Evolutionary conservation across 345 rosid species (phyloP).

Genomic region (Litchi chinensis): DNA sequence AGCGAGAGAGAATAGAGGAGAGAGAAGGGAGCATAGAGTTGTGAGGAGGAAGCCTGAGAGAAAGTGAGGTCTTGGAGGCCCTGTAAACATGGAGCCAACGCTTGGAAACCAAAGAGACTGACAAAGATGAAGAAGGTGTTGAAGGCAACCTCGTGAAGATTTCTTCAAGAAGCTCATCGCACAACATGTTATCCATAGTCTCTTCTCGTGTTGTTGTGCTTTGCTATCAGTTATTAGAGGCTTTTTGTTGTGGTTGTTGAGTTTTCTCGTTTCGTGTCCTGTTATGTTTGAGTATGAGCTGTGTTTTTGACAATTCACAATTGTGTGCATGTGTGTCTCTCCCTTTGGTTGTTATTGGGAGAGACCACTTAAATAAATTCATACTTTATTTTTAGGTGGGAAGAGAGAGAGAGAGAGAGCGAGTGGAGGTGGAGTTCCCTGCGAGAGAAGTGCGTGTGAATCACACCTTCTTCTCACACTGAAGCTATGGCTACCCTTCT

Average conservation of each 20-base stretch:
- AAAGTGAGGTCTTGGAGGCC: slow-evolving; percentile 63
- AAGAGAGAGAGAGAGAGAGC: neutral
- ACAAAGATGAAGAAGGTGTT: slow-evolving; percentile 34
- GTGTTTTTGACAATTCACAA: slow-evolving; percentile 5
- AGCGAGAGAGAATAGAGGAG: slow-evolving; percentile 51
- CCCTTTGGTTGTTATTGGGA: neutral
- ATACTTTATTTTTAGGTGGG: too few relatives aligned
- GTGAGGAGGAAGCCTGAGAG: slow-evolving; percentile 47
- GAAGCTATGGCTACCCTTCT: neutral
- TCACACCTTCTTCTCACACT: slow-evolving; percentile 12
- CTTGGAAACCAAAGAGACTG: slow-evolving; percentile 76
- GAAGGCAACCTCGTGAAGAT: slow-evolving; percentile 58
- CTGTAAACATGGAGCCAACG: slow-evolving; percentile 91
- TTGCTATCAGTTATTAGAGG: neutral
- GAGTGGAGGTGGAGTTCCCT: neutral
- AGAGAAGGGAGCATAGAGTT: slow-evolving; percentile 42
- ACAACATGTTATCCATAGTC: slow-evolving; percentile 56
- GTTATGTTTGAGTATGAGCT: neutral
- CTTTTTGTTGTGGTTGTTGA: neutral
- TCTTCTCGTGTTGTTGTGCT: neutral
- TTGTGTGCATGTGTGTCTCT: neutral
- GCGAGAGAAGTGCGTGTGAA: slow-evolving; percentile 12
- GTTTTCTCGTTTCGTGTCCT: neutral
- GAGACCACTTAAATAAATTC: neutral
- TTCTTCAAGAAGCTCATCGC: slow-evolving; percentile 82